Conservation (phyloP, 768 basidiomycete genomes). For the Clitopilus hobsonii region DNA sequence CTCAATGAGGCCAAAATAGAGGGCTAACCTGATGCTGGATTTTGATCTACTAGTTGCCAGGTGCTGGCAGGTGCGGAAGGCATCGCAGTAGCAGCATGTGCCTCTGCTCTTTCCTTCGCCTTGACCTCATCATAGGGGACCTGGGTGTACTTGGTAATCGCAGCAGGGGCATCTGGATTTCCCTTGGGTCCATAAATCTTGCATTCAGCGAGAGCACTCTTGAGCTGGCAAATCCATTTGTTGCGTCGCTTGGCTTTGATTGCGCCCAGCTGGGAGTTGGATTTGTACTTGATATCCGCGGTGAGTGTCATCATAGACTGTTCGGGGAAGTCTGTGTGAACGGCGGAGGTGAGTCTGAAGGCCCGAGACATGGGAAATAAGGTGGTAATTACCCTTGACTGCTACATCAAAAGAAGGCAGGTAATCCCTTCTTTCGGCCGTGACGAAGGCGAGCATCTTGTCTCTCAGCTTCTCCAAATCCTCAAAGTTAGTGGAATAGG, state of each 20-base stretch:
- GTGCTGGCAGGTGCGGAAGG: slow-evolving; percentile 30
- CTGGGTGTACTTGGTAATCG: slow-evolving; percentile 56
- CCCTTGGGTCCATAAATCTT: slow-evolving; percentile 67
- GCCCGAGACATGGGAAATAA: no score
- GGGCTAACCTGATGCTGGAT: slow-evolving; percentile 43
- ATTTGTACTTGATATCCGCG: slow-evolving; percentile 86
- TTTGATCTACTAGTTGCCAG: slow-evolving; percentile 49
- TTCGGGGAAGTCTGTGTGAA: slow-evolving; percentile 60
- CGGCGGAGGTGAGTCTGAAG: neutral
- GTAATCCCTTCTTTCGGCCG: slow-evolving; percentile 69
- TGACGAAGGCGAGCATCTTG: slow-evolving; percentile 77
- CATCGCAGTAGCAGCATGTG: slow-evolving; percentile 15
- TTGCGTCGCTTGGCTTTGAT: slow-evolving; percentile 80
- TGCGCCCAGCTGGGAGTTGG: slow-evolving; percentile 77
- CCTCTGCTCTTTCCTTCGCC: slow-evolving; percentile 30
- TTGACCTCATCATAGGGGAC: slow-evolving; percentile 69
- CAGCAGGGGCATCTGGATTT: slow-evolving; percentile 49
- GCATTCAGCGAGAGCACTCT: slow-evolving; percentile 61
- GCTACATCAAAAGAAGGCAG: slow-evolving; percentile 69
- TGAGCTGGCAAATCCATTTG: slow-evolving; percentile 90
- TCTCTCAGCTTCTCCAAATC: slow-evolving; percentile 72
- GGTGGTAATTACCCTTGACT: slow-evolving; percentile 54
- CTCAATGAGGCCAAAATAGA: neutral
- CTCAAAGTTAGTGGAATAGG: slow-evolving; percentile 74
- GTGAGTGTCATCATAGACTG: slow-evolving; percentile 74